These are phyloP conservation scores for Hyaloperonospora arabidopsidis DNA, from an alignment of 352 stramenopile genomes.

Conservation along the genomic window DNA sequence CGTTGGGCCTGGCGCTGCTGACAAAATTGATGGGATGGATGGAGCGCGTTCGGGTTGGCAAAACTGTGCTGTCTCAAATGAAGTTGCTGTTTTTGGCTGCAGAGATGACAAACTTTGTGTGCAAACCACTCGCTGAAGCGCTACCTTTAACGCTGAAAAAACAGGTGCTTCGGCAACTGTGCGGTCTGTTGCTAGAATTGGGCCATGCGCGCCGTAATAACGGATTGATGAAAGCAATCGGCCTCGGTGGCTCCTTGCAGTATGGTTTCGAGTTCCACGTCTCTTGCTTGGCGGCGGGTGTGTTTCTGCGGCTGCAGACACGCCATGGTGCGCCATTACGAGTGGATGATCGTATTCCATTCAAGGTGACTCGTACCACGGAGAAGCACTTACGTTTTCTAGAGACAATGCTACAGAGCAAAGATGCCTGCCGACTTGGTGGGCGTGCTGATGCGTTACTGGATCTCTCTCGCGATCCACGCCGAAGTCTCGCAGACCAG, in stretches of 20 bases:
- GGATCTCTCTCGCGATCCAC: conserved; percentile 53
- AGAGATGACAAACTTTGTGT: conserved; percentile 68
- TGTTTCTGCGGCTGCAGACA: conserved; percentile 77
- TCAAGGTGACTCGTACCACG: conserved; percentile 75
- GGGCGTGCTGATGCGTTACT: conserved; percentile 67
- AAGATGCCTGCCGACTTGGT: conserved; percentile 70
- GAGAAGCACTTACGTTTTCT: conserved; percentile 68
- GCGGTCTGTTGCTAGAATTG: conserved; percentile 50
- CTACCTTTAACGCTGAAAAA: conserved; percentile 61
- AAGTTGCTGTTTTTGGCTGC: conserved; percentile 78
- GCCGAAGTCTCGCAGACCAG: conserved; percentile 71
- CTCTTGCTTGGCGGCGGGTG: conserved; percentile 52
- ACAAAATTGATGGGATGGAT: conserved; percentile 71
- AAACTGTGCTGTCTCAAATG: conserved; percentile 60
- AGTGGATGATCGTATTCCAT: conserved; percentile 62
- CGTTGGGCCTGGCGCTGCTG: conserved; percentile 60
- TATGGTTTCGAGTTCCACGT: conserved; percentile 79
- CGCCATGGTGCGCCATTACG: conserved; percentile 60
- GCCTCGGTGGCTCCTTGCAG: conserved; percentile 63
- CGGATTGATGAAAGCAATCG: conserved; percentile 82
- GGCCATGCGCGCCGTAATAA: conserved; percentile 68
- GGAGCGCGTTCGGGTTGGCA: conserved; percentile 45
- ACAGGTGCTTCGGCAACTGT: conserved; percentile 65
- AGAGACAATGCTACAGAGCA: conserved; percentile 63
- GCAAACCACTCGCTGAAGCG: conserved; percentile 45